These are phyloP conservation scores for Suzukiozyma palmioleophila DNA, from an alignment of 1,139 yeast species.

Conservation along the genomic window DNA sequence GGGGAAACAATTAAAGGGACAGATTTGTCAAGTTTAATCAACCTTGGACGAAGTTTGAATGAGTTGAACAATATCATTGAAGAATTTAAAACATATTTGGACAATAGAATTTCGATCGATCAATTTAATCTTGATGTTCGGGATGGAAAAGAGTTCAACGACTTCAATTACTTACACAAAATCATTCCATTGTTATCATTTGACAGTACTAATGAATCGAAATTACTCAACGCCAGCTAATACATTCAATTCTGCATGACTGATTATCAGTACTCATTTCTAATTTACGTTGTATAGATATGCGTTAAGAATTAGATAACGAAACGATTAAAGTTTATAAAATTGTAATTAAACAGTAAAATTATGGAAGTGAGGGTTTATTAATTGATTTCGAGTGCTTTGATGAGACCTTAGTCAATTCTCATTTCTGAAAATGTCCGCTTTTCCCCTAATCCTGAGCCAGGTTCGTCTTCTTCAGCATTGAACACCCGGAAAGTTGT, in stretches of 20 bases:
- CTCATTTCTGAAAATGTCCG: background rate
- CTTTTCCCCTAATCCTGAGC: background rate
- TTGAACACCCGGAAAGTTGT: constrained; percentile 19
- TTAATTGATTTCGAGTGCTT: no score
- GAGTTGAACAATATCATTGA: constrained; percentile 58
- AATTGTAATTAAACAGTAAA: no score
- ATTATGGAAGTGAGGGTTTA: no score
- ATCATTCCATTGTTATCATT: constrained; percentile 40
- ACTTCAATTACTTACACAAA: constrained; percentile 32
- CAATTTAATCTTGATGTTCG: constrained; percentile 20
- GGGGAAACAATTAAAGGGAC: background rate
- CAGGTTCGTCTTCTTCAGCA: background rate
- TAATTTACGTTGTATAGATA: no score
- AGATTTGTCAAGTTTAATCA: constrained; percentile 14
- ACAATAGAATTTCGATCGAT: constrained; percentile 33
- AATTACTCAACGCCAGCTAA: constrained; percentile 35
- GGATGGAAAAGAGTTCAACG: constrained; percentile 16
- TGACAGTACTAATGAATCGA: constrained; percentile 35
- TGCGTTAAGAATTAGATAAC: no score
- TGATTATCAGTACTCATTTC: no score
- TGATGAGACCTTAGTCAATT: background rate
- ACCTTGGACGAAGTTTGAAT: constrained; percentile 60
- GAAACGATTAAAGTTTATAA: no score
- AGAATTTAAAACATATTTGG: constrained; percentile 57
- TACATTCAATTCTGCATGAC: background rate